Evolutionary conservation across 2,329 filamentous ascomycete species (phyloP), one percentile per base, ranked within the genome.

Genomic region (Beauveria sp.): DNA sequence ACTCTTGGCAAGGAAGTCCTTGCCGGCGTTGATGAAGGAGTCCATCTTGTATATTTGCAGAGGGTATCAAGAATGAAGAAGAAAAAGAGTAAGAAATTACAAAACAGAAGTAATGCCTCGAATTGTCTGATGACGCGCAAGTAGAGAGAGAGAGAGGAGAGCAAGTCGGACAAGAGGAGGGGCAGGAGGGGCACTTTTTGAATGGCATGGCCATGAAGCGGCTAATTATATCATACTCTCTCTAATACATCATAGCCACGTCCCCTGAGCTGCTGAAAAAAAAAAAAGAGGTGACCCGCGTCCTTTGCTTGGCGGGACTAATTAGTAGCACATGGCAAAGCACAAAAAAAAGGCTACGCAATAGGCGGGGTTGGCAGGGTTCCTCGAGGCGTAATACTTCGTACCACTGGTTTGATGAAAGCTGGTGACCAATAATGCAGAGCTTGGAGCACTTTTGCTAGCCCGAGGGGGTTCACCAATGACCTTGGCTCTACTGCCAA

Each of bases 21-120:
- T 75, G 59, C 73, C 75, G 22, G 68, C 70, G 66, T 64, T 73
- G 64, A 77, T 62, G 62, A 77, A 62, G 60, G 71, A 73, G 47
- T 77, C 73, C 75, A 77, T 77, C 22, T 63, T 46, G 14, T 2
- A 53, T 4, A 12, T 48, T 41, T 30, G 22, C 3, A 43, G 22
- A 46, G 34, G 34, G 40, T 51, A 41, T 51, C 16, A 34, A 34
- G 14, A 37, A 22, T 22, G 22, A 44, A 14, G 3, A 43, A 51
- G 20, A 22, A 51, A 10, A 40, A 54, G 18, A 28, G 5, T 12
- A 3, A 41, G 28, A 3, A 8, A 43, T 3, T 37, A 22, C 2
- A 37, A 37, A 37, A 37, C 1, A 2, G 1, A 41, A 5, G 7
- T 26, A 43, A 26, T 48, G 46, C 34, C 43, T 58, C 16, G 46